Evolutionary conservation across 768 basidiomycete species (phyloP).

Genomic region (Hysterangium stoloniferum): DNA sequence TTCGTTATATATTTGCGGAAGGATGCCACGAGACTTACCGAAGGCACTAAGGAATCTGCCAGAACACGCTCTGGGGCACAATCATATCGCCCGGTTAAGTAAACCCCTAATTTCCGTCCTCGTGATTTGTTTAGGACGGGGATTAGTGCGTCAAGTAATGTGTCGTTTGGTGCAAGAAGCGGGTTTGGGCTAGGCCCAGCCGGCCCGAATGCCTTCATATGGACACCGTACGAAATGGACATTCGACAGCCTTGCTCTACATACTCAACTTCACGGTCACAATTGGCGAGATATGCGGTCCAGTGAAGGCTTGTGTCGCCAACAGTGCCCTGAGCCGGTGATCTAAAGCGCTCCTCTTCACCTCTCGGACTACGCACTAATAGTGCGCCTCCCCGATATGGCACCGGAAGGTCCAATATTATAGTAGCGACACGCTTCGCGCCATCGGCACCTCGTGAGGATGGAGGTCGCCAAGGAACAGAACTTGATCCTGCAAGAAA

Average conservation of each 20-base stretch:
- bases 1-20: not conserved
- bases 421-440: slow-evolving; percentile 55
- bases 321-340: slow-evolving; percentile 33
- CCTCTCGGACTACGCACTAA: slow-evolving; percentile 38
- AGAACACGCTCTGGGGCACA: slow-evolving; percentile 55
- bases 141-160: slow-evolving; percentile 62
- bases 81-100: slow-evolving; percentile 59
- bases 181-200: slow-evolving; percentile 44
- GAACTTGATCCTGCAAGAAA: slow-evolving; percentile 53
- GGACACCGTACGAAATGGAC: slow-evolving; percentile 64
- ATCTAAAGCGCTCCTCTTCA: slow-evolving; percentile 50
- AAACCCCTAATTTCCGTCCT: slow-evolving; percentile 66
- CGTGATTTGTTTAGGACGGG: slow-evolving; percentile 66
- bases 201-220: slow-evolving; percentile 60
- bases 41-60: slow-evolving; percentile 64
- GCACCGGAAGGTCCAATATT: slow-evolving; percentile 64
- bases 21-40: slow-evolving; percentile 40
- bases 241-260: slow-evolving; percentile 66
- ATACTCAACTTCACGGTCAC: slow-evolving; percentile 65
- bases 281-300: slow-evolving; percentile 68
- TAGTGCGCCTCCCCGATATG: slow-evolving; percentile 62
- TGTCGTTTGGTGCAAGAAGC: slow-evolving; percentile 64
- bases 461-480: slow-evolving; percentile 40
- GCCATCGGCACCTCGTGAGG: slow-evolving; percentile 43
- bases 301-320: slow-evolving; percentile 61